Evolutionary conservation across 495 filamentous ascomycete species (phyloP), one percentile per base, ranked within the genome.

Genomic region (Astrothelium macrocarpum): DNA sequence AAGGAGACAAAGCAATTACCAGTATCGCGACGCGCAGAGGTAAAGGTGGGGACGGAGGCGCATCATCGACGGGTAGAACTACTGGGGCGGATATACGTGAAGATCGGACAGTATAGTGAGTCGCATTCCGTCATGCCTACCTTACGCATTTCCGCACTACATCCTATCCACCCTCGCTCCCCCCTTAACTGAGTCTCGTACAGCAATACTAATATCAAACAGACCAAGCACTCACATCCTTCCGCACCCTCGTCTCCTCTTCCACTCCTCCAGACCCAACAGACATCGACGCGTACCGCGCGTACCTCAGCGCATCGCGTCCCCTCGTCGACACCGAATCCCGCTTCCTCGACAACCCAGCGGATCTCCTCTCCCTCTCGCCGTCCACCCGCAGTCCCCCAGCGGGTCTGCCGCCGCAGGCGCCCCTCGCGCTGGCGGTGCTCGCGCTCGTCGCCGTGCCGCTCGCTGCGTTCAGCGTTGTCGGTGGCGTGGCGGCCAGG

Each of bases 31-130:
- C 80, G 90, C 25, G 76, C 80, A 29, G 88, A 91, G 60, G 80
- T 80, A n/a, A 83, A 86, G 64, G 77, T 80, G 5, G 82, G 82
- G 26, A 83, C 81, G 16, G 88, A 89, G n/a, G 75, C 92, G 23
- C 84, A 91, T 70, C 87, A 84, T 76, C 81, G 84, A 36, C 84
- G 87, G 64, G 82, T 84, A 28, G 84, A 91, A 46, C 73, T 93
- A 9, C 77, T 96, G 65, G 83, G 83, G 2, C 79, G 83, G 64
- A 82, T 94, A 63, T 86, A 82, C 25, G 81, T 84, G 46, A 96
- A 96, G 67, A 76, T 90, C 3, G 83, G 84, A 32, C 89, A 94
- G 70, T 96, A 96, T 70, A 93, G 90, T 94, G 76, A 75, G 89
- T 73, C 16, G n/a, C n/a, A n/a, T 10, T 31, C 32, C 20, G 10